A percentile compares a stretch with the other conserved stretches of the same genome.
These are phyloP conservation scores for Stentor roeselii DNA, from an alignment of 73 alveolate genomes.

Conservation along the genomic window DNA sequence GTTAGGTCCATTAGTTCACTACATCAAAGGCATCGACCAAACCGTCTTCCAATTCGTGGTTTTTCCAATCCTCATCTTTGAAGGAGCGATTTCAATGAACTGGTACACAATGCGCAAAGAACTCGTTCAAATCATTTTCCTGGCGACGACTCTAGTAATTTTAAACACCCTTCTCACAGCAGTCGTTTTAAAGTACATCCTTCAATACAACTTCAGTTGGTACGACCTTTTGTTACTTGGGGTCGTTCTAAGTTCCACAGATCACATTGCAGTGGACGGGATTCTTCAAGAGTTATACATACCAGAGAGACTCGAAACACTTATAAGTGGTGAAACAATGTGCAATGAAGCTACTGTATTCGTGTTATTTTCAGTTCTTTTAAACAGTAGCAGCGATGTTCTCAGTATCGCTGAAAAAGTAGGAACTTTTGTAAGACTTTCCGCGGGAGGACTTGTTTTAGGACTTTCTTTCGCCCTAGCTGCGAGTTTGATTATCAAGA, in stretches of 20 bases:
- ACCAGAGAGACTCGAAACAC: conserved; percentile 31
- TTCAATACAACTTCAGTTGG: conserved; percentile 40
- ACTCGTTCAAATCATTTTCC: neutral
- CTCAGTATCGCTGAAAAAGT: neutral
- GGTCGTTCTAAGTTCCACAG: conserved; percentile 39
- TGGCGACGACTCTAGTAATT: conserved; percentile 10
- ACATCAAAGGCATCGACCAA: neutral
- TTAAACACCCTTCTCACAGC: conserved; percentile 30
- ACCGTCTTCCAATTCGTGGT: neutral
- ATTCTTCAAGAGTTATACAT: conserved; percentile 37
- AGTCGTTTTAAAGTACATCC: conserved; percentile 26
- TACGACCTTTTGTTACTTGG: conserved; percentile 40
- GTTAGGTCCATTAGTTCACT: neutral
- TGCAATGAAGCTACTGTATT: neutral
- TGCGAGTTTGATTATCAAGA: neutral
- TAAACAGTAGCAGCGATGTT: neutral
- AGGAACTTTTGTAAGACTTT: neutral
- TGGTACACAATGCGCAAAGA: conserved; percentile 18
- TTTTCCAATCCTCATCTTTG: conserved; percentile 20
- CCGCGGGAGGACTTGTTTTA: neutral
- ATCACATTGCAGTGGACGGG: conserved; percentile 47
- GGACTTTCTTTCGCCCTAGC: neutral
- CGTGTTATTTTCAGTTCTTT: neutral
- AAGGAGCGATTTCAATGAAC: neutral
- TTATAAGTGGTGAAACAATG: conserved; percentile 41